Conservation (phyloP, 257 asterid genomes). For the Fraxinus pennsylvanica region DNA sequence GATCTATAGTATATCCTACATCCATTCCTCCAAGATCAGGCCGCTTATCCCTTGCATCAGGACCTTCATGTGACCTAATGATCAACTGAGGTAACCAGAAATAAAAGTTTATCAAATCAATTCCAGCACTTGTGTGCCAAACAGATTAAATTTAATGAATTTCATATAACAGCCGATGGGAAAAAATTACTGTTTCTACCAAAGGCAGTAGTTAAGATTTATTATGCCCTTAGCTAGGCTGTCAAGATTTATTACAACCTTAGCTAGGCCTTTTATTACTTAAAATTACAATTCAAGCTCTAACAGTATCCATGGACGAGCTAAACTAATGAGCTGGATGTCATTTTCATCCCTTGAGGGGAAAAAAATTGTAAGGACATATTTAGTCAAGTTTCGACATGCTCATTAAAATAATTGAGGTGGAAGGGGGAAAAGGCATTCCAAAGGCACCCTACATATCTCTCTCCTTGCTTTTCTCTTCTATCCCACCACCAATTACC, state of each 20-base stretch:
- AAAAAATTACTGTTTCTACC: neutral
- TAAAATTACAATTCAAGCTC: neutral
- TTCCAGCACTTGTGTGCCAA: neutral
- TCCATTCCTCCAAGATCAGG: conserved; percentile 76
- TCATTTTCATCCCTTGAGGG: neutral
- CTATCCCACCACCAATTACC: neutral
- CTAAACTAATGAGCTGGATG: neutral
- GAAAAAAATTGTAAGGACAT: neutral
- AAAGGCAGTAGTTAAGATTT: neutral
- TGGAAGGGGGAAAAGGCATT: neutral
- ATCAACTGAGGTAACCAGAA: conserved; percentile 61
- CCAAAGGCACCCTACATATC: neutral
- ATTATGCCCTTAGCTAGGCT: neutral
- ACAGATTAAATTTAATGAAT: neutral
- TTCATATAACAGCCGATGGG: neutral
- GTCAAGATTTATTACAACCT: neutral
- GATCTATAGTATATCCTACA: conserved; percentile 85
- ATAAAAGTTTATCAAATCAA: conserved; percentile 29
- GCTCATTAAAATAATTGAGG: neutral
- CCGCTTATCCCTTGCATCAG: conserved; percentile 96
- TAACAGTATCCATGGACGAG: neutral
- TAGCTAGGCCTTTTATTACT: neutral
- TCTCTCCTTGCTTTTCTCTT: neutral
- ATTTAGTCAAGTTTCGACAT: neutral
- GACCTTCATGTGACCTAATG: conserved; percentile 99